These are phyloP conservation scores for Tolypocladium ophioglossoides DNA, from an alignment of 2,329 filamentous ascomycete genomes.

Conservation along the genomic window DNA sequence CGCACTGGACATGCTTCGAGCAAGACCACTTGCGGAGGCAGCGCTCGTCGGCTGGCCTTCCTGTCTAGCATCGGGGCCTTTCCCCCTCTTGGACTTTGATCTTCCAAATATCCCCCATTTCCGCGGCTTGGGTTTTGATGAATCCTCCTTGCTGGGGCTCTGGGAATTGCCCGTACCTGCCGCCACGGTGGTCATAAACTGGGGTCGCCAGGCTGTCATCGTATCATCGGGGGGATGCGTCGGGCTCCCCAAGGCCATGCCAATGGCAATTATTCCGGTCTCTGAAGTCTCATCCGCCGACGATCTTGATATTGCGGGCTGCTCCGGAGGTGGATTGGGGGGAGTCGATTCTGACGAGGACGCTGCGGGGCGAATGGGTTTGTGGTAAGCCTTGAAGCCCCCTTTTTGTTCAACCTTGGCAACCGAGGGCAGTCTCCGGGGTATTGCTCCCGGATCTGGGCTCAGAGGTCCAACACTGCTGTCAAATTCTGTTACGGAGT, in stretches of 20 bases:
- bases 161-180: slow-evolving; percentile 9
- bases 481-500: neutral
- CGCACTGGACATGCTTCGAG: neutral
- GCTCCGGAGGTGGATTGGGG: slow-evolving; percentile 8
- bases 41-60: neutral
- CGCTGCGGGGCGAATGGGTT: slow-evolving; percentile 28
- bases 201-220: slow-evolving; percentile 17
- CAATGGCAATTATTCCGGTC: slow-evolving; percentile 41
- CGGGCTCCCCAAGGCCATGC: slow-evolving; percentile 66
- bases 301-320: neutral
- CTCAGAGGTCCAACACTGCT: neutral
- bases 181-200: slow-evolving; percentile 12
- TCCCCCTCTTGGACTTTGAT: slow-evolving; percentile 23
- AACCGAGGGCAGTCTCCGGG: slow-evolving; percentile 27
- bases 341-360: slow-evolving; percentile 31
- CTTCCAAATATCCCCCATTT: slow-evolving; percentile 50
- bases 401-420: slow-evolving; percentile 15
- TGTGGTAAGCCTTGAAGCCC: slow-evolving; percentile 28
- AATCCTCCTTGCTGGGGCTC: slow-evolving; percentile 9
- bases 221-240: slow-evolving; percentile 25
- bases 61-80: neutral
- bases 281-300: slow-evolving; percentile 19
- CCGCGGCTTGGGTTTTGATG: slow-evolving; percentile 35
- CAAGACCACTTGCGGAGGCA: neutral
- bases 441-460: slow-evolving; percentile 34